These are phyloP conservation scores for Neurospora sp. DNA, from an alignment of 495 filamentous ascomycete genomes.

Conservation along the genomic window DNA sequence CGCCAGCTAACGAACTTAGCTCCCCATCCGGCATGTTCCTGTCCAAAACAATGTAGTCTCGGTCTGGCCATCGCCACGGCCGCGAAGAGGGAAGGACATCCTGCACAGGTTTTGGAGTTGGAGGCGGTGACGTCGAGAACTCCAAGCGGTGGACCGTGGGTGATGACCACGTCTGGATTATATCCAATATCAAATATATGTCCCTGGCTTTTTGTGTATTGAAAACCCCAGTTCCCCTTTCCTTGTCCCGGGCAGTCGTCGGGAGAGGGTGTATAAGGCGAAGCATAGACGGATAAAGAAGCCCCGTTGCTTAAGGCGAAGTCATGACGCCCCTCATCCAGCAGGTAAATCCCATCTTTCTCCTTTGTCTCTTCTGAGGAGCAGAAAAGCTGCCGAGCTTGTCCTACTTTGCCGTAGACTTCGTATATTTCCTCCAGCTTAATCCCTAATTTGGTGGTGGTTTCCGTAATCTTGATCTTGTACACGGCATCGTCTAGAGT, in stretches of 20 bases:
- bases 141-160: not conserved
- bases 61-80: not conserved
- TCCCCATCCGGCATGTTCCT: not conserved
- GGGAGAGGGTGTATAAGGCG: constrained; percentile 55
- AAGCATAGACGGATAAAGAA: constrained; percentile 53
- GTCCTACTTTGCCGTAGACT: not conserved
- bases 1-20: not conserved
- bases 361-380: not conserved
- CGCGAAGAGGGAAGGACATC: not conserved
- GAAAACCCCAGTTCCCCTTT: not conserved
- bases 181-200: not conserved
- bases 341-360: not conserved
- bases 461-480: not conserved
- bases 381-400: not conserved
- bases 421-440: not conserved
- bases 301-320: constrained; percentile 51
- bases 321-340: not conserved
- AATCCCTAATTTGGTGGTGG: not conserved
- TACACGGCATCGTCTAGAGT: constrained; percentile 41
- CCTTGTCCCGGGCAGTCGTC: constrained; percentile 4
- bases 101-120: not conserved
- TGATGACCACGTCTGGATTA: not conserved
- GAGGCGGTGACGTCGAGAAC: not conserved
- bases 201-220: constrained; percentile 8
- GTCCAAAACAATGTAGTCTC: not conserved